Base-by-base conservation (phyloP, 1,284 basidiomycete genomes). In the Ustilago bromivora region DNA sequence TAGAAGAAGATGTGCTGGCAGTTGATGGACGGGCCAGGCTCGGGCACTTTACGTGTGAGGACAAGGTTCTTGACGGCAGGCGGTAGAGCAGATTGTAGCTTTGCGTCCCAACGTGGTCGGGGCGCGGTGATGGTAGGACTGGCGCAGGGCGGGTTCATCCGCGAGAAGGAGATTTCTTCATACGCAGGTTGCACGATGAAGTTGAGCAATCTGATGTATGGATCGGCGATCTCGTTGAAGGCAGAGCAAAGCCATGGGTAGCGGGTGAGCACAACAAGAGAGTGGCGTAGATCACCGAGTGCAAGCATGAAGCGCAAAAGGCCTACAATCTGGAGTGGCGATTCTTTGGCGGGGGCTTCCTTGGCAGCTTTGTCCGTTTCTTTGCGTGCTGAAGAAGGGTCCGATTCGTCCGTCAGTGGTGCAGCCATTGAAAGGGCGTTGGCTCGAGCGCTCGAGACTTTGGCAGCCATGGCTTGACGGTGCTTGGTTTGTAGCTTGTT, bases 241-340 rank as follows among this genome's bases (percentile, higher is more conserved):
- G 92, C 91, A 76, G 94, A 92, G 36, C 93, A 91, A 53, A 97
- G 88, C 93, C 94, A 96, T 3, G 93, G 93, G 83, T 92, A 95
- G 81, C 91, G 91, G 32, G 92, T 90, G 75, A 99, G 88, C 66
- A 98, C 90, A 41, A 91, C 90, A 56, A 95, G 87, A 10, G 93
- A 91, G 12, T 93, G 91, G 55, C 91, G 90, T 41, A 96, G 82
- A 34, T 93, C 92, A 17, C 97, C 97, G 49, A 98, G 88, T 40
- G 93, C 89, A 31, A 99, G 90, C 36, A 98, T 88, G n/a, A 94
- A 93, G 41, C 89, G 88, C 17, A 95, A 86, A 17, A 99, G 88
- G 41, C 91, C 92, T 41, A 93, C 89, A 82, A 94, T 93, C 86
- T 98, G 95, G 79, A 95, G 94, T 2, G 90, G 89, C 12, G 68